Percentiles rank a stretch among this genome's conserved stretches.
Conservation (phyloP, 306 rosid genomes). For the Vicia sativa region DNA sequence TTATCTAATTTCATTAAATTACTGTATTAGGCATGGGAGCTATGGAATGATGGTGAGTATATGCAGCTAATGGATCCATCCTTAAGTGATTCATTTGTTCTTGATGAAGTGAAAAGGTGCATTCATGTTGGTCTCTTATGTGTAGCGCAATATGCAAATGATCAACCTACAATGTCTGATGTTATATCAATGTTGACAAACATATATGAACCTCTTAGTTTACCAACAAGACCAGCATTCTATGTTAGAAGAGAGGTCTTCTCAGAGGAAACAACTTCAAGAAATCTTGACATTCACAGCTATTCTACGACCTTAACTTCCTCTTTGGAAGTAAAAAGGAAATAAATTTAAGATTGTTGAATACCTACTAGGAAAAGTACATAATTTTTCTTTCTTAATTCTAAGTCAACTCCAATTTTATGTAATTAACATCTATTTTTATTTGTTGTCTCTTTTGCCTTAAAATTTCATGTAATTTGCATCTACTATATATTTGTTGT, state of each 20-base stretch:
- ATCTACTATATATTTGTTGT: too few species aligned
- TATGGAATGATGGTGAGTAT: constrained; percentile 2
- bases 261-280: not conserved
- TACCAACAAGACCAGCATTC: constrained; percentile 37
- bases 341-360: too few species aligned
- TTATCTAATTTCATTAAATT: too few species aligned
- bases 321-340: too few species aligned
- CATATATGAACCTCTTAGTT: not conserved
- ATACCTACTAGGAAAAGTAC: too few species aligned
- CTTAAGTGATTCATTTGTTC: constrained; percentile 1
- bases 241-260: not conserved
- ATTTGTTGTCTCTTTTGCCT: too few species aligned
- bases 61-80: constrained; percentile 18
- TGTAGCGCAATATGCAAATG: constrained; percentile 14
- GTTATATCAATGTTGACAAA: constrained; percentile 22
- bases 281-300: too few species aligned
- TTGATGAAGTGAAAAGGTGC: constrained; percentile 1
- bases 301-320: not conserved
- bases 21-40: constrained; percentile 30
- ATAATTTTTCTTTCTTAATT: too few species aligned
- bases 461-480: too few species aligned
- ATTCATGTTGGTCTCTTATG: constrained; percentile 11
- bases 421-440: too few species aligned
- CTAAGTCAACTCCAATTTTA: too few species aligned
- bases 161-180: constrained; percentile 36